phyloP scores from a whole-genome alignment of 1,284 basidiomycete species.

The Puccinia sorghi region DNA sequence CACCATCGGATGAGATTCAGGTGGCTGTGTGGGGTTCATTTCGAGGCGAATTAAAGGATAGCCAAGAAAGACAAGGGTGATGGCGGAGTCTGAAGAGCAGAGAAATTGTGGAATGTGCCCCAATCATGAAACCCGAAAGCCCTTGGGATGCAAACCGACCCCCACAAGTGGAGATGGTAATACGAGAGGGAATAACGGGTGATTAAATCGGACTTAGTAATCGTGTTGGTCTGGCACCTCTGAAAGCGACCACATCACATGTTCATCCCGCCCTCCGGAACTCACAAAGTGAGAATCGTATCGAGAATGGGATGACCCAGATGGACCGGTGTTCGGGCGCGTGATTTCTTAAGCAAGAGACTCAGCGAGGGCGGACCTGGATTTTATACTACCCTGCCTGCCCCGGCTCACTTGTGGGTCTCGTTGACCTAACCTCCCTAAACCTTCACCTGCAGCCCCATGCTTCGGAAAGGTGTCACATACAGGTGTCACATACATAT shows the following conservation, averaged over 20 bases:
- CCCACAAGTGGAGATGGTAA: background rate
- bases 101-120: background rate
- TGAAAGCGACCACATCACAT: conserved; percentile 41
- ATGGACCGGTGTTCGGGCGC: conserved; percentile 23
- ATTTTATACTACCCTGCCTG: background rate
- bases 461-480: too few relatives aligned
- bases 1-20: too few relatives aligned
- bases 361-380: background rate
- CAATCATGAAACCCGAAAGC: conserved; percentile 33
- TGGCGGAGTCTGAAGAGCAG: too few relatives aligned
- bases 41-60: too few relatives aligned
- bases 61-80: background rate
- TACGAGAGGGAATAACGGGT: conserved; percentile 23
- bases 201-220: conserved; percentile 29
- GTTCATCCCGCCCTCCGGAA: background rate
- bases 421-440: background rate
- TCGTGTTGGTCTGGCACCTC: conserved; percentile 1
- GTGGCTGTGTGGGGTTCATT: too few relatives aligned
- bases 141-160: background rate
- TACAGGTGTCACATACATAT: too few relatives aligned
- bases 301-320: background rate
- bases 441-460: too few relatives aligned
- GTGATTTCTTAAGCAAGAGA: conserved; percentile 14
- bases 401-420: conserved; percentile 8
- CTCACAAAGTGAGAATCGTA: background rate